Base-by-base conservation (phyloP, 2,329 filamentous ascomycete species). In the Curvularia sp. region DNA sequence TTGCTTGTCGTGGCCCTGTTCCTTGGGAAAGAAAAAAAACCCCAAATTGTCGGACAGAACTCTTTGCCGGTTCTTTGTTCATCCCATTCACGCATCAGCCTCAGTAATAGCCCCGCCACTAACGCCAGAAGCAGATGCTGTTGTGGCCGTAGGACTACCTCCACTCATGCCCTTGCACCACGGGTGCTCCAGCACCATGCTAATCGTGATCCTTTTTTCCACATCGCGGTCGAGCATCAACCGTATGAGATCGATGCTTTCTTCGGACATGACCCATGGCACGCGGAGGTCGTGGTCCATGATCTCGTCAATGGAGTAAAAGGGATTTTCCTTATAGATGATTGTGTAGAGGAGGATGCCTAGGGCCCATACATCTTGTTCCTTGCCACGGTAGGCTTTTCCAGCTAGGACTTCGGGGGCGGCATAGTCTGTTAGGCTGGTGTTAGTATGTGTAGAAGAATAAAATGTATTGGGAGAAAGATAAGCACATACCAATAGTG, bases 281-380 rank as follows among this genome's bases (percentile, higher is more conserved):
- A 99, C 89, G 48, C 95, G 87, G 58, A 99, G 82, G 69, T 97
- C 94, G 72, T 94, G 93, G 76, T 99, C 95, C 86, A 98, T 96
- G 73, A 99, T 99, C 82, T 99, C 95, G 77, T 99, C 95, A 71
- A 98, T 95, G 78, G 91, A 96, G 84, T 98, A 98, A 78, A 97
- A 99, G 0, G 95, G 94, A 74, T 99, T 99, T 80, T 99, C 95
- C 80, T 98, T 99, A 85, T 99, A 99, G 72, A 98, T 90, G 73
- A 99, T 97, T 28, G 95, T 99, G 82, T 99, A 99, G 13, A 99
- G 86, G 26, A 99, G 85, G 71, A 99, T 98, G 24, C 95, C 95
- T 15, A 99, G 85, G 0, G 95, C 95, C 95, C 95, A 99, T 30
- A 99, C 93, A 73, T 99, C 95, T 81, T 99, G 95, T 77, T 97